Conservation (phyloP, 805 yeast genomes). For the Yamadazyma paraphyllophila region DNA sequence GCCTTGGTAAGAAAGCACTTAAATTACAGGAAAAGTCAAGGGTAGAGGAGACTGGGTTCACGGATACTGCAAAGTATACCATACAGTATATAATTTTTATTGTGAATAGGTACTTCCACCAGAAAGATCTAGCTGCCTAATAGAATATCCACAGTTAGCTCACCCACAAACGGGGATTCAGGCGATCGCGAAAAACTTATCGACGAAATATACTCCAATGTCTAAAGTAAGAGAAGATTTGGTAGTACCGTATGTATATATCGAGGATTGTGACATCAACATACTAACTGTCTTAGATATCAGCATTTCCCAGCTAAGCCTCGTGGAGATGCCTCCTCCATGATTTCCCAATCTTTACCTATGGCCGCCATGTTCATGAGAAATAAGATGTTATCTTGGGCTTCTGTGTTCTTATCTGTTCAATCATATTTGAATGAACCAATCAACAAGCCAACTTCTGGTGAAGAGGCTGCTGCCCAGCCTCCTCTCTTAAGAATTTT, state of each 20-base stretch:
- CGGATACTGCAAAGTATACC: conserved; percentile 21
- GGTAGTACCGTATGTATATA: conserved; percentile 30
- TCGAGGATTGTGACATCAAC: neutral
- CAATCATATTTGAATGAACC: conserved; percentile 49
- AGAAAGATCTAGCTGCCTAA: conserved; percentile 21
- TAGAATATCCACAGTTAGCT: neutral
- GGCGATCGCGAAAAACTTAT: conserved; percentile 1
- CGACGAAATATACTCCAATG: conserved; percentile 12
- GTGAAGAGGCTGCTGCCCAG: conserved; percentile 28
- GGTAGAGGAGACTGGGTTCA: neutral
- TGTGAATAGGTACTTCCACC: conserved; percentile 35
- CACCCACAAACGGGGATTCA: too few relatives aligned
- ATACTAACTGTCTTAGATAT: conserved; percentile 31
- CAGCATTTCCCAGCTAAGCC: conserved; percentile 49
- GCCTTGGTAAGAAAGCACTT: conserved; percentile 37
- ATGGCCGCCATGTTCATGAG: conserved; percentile 70
- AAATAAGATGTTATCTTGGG: conserved; percentile 57
- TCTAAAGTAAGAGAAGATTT: conserved; percentile 32
- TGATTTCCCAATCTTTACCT: conserved; percentile 58
- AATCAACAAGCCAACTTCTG: conserved; percentile 23
- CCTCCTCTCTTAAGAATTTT: conserved; percentile 47
- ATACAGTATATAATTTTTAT: conserved; percentile 30
- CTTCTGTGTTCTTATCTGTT: conserved; percentile 49
- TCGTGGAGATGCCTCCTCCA: conserved; percentile 40
- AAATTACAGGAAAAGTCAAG: conserved; percentile 18